Conservation (phyloP, 164 flowering plant species). For the Sextonia rubra region DNA sequence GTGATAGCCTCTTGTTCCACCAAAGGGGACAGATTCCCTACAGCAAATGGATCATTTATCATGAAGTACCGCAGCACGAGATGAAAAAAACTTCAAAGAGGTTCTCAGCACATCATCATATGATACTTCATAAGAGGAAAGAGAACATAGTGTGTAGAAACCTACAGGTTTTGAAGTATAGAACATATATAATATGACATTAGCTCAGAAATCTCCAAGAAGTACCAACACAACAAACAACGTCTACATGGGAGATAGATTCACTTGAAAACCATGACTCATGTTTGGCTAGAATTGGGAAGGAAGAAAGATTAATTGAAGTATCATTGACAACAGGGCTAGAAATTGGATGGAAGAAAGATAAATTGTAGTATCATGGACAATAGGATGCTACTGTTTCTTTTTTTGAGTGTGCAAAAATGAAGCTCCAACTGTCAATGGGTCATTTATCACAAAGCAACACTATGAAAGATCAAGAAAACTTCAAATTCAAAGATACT, state of each 20-base stretch:
- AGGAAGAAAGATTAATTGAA: too few relatives aligned
- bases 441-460: too few relatives aligned
- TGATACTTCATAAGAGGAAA: not conserved
- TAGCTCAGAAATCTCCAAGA: not conserved
- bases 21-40: constrained; percentile 28
- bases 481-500: too few relatives aligned
- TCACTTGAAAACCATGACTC: not conserved
- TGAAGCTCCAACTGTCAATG: too few relatives aligned
- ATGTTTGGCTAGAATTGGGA: not conserved
- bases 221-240: not conserved
- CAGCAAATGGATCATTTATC: constrained; percentile 18
- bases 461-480: too few relatives aligned
- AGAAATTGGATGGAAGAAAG: too few relatives aligned
- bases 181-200: not conserved
- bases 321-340: too few relatives aligned
- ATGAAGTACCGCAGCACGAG: too few relatives aligned
- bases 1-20: constrained; percentile 32
- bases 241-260: too few relatives aligned
- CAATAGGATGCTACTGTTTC: too few relatives aligned
- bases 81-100: not conserved
- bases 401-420: too few relatives aligned
- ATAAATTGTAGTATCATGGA: too few relatives aligned
- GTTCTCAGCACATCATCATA: not conserved
- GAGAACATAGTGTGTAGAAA: not conserved
- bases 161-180: not conserved